Base-by-base conservation (phyloP, 371 early-diverging fungal genomes). In the Mortierella polycephala region DNA sequence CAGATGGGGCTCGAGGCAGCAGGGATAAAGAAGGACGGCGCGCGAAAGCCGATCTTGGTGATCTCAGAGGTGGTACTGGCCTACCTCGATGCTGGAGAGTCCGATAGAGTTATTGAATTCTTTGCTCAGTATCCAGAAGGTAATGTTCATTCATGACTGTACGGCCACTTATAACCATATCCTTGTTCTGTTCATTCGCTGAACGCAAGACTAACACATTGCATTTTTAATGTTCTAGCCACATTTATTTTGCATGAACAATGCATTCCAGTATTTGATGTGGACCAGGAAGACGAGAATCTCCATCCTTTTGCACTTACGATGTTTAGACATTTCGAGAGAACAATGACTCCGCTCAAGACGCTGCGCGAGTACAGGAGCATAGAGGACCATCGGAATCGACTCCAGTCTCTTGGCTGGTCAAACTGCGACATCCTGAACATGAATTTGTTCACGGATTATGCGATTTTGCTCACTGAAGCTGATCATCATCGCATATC, bases 281-380 rank as follows among this genome's bases (percentile, higher is more conserved):
- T 20, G 9, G 63, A 73, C 14, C 59, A 64, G 1, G 61, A 60
- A 40, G 49, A 67, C 12, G 59, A 69, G 13, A 64, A 73, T 23
- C 49, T 73, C 10, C 80, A 79, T 13, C 80, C 80, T 8, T 79
- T 79, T 21, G 70, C 73, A 5, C 42, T 56, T 7, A 79, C 80
- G 5, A 79, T 79, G 80, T 73, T 73, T 20, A 57, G 57, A 14
- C 80, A 79, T 54, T 79, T 79, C 60, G 60, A 72, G 42, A 55
- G 67, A 53, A 79, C 80, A 1, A 79, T 79, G 80, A 79, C 80
- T 0, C 73, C 80, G 7, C 69, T 79, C 45, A 79, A 73, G 56
- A 73, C 80, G 0, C 57, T 79, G 8, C 50, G 52, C 7, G 60
- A 69, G 45, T 73, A 79, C 49, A 52, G 46, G 45, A 79, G 67